Conservation (phyloP, 2,329 filamentous ascomycete genomes). For the Colletotrichum sansevieriae region DNA sequence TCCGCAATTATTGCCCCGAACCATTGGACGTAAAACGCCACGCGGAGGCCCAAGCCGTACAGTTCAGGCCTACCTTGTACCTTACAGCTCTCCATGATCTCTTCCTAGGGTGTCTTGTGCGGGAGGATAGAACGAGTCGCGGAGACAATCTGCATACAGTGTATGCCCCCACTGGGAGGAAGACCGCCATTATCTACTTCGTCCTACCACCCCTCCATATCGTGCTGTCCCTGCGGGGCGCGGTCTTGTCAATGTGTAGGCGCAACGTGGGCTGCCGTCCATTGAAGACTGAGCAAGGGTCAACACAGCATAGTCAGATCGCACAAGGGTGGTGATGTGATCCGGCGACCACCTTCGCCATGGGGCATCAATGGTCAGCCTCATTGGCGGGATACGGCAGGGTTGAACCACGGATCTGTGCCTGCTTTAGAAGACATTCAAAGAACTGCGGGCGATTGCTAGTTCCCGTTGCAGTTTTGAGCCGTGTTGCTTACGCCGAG, state of each 20-base stretch:
- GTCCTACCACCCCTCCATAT: background rate
- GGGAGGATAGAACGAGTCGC: background rate
- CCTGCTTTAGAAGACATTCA: constrained; percentile 18
- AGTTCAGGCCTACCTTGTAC: constrained; percentile 47
- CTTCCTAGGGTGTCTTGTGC: too few species aligned
- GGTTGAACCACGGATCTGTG: constrained; percentile 17
- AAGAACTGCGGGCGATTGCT: constrained; percentile 23
- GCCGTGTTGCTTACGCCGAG: constrained; percentile 36
- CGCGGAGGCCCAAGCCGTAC: constrained; percentile 53
- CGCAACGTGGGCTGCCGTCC: constrained; percentile 36
- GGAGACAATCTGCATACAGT: background rate
- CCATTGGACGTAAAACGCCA: constrained; percentile 54
- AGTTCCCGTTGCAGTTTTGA: constrained; percentile 31
- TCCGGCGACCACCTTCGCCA: constrained; percentile 5
- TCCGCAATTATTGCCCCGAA: constrained; percentile 50
- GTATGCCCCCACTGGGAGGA: background rate
- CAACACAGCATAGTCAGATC: constrained; percentile 14
- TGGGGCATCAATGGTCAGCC: constrained; percentile 1
- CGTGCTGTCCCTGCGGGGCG: background rate
- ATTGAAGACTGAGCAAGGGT: constrained; percentile 18
- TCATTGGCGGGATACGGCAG: constrained; percentile 17
- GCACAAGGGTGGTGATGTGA: constrained; percentile 21
- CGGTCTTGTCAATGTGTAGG: constrained; percentile 15
- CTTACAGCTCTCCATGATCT: constrained; percentile 46
- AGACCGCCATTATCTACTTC: constrained; percentile 9